These are phyloP conservation scores for Aspergillus ustus DNA, from an alignment of 2,329 filamentous ascomycete genomes.

Conservation along the genomic window DNA sequence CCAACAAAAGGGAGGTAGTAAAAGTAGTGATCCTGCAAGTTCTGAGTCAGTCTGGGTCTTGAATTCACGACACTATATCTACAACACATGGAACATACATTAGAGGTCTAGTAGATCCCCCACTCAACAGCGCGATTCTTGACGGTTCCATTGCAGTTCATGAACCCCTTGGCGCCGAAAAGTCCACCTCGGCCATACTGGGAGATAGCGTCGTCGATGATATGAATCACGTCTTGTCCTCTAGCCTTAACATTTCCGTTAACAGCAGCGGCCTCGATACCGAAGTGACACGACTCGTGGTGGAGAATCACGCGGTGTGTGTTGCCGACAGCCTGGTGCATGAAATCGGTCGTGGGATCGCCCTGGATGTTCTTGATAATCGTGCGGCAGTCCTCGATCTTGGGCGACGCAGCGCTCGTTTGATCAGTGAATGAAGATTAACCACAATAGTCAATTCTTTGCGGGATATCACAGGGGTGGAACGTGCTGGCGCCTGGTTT, in stretches of 20 bases:
- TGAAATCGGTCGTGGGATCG: slow-evolving; percentile 12
- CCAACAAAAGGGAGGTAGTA: no score
- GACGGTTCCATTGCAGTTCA: slow-evolving; percentile 25
- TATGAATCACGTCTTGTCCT: slow-evolving; percentile 22
- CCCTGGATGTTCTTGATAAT: slow-evolving; percentile 26
- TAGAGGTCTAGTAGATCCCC: slow-evolving; percentile 21
- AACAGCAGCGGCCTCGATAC: slow-evolving; percentile 14
- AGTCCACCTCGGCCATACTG: slow-evolving; percentile 12
- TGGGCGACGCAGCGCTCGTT: slow-evolving; percentile 31
- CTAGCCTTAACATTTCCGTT: slow-evolving; percentile 16
- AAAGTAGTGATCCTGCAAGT: no score
- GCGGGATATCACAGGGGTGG: slow-evolving; percentile 20
- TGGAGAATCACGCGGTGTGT: slow-evolving; percentile 10
- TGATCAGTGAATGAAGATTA: slow-evolving; percentile 19
- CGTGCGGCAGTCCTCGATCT: slow-evolving; percentile 17
- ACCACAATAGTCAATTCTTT: slow-evolving; percentile 11
- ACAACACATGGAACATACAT: no score
- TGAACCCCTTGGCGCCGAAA: slow-evolving; percentile 23
- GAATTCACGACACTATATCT: no score
- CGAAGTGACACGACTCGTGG: slow-evolving; percentile 14
- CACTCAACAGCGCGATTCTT: slow-evolving; percentile 20
- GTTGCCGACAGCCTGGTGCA: slow-evolving; percentile 12
- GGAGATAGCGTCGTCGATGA: slow-evolving; percentile 13
- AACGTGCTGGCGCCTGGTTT: slow-evolving; percentile 23
- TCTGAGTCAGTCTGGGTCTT: no score